Evolutionary conservation across 306 rosid species (phyloP).

Genomic region (Aeschynomene evenia): DNA sequence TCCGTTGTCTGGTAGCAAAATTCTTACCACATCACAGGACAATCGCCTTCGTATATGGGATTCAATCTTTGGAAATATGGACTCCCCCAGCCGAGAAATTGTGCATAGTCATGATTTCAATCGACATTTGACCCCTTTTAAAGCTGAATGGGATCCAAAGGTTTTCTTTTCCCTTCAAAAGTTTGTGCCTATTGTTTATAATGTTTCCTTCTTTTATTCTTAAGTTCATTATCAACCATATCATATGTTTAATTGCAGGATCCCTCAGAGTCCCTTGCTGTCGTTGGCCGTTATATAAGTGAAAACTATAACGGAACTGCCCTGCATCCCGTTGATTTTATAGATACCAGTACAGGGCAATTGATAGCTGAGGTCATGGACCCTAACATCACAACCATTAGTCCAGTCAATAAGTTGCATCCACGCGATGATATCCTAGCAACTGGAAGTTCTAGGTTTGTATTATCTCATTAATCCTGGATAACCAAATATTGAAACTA

Average conservation of each 20-base stretch:
- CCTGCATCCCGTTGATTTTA: slow-evolving; percentile 94
- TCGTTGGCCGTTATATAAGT: slow-evolving; percentile 88
- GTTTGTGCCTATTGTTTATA: not conserved
- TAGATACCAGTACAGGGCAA: slow-evolving; percentile 82
- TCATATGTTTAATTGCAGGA: slow-evolving; percentile 53
- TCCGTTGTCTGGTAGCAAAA: slow-evolving; percentile 74
- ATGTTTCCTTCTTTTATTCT: not conserved
- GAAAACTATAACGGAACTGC: slow-evolving; percentile 93
- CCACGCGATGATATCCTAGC: slow-evolving; percentile 87
- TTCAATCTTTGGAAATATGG: slow-evolving; percentile 77
- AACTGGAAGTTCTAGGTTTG: slow-evolving; percentile 87
- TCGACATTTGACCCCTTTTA: slow-evolving; percentile 87
- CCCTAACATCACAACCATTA: slow-evolving; percentile 86
- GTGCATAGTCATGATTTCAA: slow-evolving; percentile 94
- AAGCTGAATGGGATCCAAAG: slow-evolving; percentile 99
- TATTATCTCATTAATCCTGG: not conserved
- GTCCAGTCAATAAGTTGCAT: slow-evolving; percentile 91
- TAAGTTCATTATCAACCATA: not conserved
- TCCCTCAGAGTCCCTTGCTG: slow-evolving; percentile 82
- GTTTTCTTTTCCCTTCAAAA: slow-evolving; percentile 34
- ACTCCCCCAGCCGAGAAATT: slow-evolving; percentile 91
- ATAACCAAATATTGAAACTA: not conserved
- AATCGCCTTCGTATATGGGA: slow-evolving; percentile 94
- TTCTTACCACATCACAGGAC: slow-evolving; percentile 87
- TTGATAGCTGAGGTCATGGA: slow-evolving; percentile 93